These are phyloP conservation scores for Lyophyllum decastes DNA, from an alignment of 768 basidiomycete species.

Conservation along the genomic window DNA sequence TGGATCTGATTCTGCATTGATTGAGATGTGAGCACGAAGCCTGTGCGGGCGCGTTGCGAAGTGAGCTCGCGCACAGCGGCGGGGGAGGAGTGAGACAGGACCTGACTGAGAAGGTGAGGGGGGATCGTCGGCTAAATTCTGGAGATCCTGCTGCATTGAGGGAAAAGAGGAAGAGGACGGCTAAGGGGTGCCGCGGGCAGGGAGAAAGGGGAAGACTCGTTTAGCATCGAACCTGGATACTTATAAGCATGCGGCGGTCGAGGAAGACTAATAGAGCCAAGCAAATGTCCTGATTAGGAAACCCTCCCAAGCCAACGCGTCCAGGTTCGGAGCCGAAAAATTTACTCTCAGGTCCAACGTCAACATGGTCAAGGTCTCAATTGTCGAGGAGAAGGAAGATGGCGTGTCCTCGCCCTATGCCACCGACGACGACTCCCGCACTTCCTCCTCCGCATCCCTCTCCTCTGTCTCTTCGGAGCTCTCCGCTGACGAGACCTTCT, in stretches of 20 bases:
- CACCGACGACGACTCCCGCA: constrained; percentile 73
- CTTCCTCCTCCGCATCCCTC: constrained; percentile 71
- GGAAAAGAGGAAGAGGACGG: constrained; percentile 19
- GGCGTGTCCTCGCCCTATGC: constrained; percentile 68
- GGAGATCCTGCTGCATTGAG: constrained; percentile 36
- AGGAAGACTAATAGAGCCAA: constrained; percentile 29
- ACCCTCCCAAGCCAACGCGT: constrained; percentile 15
- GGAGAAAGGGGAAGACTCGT: constrained; percentile 22
- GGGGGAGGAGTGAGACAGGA: constrained; percentile 21
- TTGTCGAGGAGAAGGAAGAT: constrained; percentile 78
- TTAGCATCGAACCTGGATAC: constrained; percentile 27
- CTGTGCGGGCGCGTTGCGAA: constrained; percentile 33
- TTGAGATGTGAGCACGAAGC: constrained; percentile 61
- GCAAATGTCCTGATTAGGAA: constrained; percentile 23
- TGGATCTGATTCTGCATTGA: constrained; percentile 82
- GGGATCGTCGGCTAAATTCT: constrained; percentile 24
- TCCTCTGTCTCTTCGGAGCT: constrained; percentile 76
- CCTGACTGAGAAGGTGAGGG: constrained; percentile 34
- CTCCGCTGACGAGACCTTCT: constrained; percentile 76
- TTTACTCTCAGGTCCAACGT: constrained; percentile 19
- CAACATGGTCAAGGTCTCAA: constrained; percentile 92
- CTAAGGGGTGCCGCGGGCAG: constrained; percentile 15
- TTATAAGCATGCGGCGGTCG: constrained; percentile 38
- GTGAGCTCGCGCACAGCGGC: constrained; percentile 8
- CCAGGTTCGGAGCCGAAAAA: constrained; percentile 26